phyloP scores from a whole-genome alignment of 768 basidiomycete species.

The Austroboletus festivus region DNA sequence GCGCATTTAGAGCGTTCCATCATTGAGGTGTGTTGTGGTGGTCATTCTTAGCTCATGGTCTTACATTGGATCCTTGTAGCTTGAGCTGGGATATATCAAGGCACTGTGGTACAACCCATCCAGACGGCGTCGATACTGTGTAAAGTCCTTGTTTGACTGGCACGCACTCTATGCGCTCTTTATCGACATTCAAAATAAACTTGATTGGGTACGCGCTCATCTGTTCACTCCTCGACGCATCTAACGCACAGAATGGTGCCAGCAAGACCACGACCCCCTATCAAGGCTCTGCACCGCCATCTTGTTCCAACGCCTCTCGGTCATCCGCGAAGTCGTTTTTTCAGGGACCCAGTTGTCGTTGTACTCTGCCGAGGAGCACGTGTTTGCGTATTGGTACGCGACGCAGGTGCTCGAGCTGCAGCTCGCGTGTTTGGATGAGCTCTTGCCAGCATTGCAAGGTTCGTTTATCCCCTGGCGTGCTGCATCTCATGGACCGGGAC shows the following conservation, averaged over 20 bases:
- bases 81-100: conserved; percentile 55
- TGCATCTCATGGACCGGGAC: no score
- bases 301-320: conserved; percentile 55
- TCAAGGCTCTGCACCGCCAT: conserved; percentile 31
- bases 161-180: conserved; percentile 57
- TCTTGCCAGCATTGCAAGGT: conserved; percentile 39
- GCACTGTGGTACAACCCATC: conserved; percentile 68
- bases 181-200: conserved; percentile 17
- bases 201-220: conserved; percentile 11
- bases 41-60: background rate
- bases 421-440: conserved; percentile 48
- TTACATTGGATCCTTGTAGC: conserved; percentile 38
- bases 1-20: conserved; percentile 39
- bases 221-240: background rate
- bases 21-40: conserved; percentile 29
- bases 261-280: conserved; percentile 31
- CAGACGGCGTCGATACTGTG: conserved; percentile 59
- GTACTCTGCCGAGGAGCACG: conserved; percentile 62
- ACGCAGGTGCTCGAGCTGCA: conserved; percentile 56
- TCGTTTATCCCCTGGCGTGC: no score
- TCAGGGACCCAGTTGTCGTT: conserved; percentile 78
- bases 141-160: conserved; percentile 65
- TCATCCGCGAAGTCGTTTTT: conserved; percentile 64
- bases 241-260: conserved; percentile 9
- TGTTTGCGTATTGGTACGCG: conserved; percentile 77